Evolutionary conservation across 805 yeast species (phyloP).

Genomic region (Ogataea angusta): DNA sequence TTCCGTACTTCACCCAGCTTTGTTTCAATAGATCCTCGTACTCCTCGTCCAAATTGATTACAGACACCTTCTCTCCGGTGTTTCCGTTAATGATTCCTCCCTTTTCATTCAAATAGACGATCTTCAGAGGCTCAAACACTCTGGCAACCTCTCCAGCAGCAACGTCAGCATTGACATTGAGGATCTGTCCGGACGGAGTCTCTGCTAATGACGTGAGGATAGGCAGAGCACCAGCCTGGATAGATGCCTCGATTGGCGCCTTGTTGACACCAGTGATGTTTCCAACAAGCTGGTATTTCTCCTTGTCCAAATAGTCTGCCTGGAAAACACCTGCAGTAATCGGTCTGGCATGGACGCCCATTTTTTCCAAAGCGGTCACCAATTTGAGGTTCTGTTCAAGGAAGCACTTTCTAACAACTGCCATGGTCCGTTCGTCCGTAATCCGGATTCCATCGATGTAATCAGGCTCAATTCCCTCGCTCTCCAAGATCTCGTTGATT

Average conservation of each 20-base stretch:
- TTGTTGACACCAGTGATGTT: constrained; percentile 82
- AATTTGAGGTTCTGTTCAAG: constrained; percentile 91
- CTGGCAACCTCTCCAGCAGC: constrained; percentile 98
- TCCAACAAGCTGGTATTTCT: constrained; percentile 91
- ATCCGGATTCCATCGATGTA: constrained; percentile 96
- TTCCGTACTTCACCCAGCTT: constrained; percentile 98
- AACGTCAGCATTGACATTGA: constrained; percentile 97
- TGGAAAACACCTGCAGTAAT: constrained; percentile 96
- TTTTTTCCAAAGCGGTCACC: constrained; percentile 91
- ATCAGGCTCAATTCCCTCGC: constrained; percentile 92
- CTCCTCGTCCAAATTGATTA: constrained; percentile 93
- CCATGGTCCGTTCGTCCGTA: constrained; percentile 92
- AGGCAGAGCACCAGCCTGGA: constrained; percentile 94
- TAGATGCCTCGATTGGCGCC: constrained; percentile 88
- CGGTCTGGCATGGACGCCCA: constrained; percentile 98
- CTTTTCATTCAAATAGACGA: constrained; percentile 93
- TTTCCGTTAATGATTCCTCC: constrained; percentile 95
- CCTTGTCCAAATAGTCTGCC: constrained; percentile 88
- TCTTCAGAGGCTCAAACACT: constrained; percentile 94
- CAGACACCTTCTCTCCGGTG: constrained; percentile 85
- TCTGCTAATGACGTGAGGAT: constrained; percentile 95
- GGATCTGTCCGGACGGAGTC: constrained; percentile 92
- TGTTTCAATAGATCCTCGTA: constrained; percentile 86
- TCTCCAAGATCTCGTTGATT: constrained; percentile 88
- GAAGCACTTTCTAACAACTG: constrained; percentile 92